A percentile compares a stretch with the other conserved stretches of the same genome.
These are phyloP conservation scores for Metarhizium rileyi DNA, from an alignment of 2,329 filamentous ascomycete genomes.

Conservation along the genomic window DNA sequence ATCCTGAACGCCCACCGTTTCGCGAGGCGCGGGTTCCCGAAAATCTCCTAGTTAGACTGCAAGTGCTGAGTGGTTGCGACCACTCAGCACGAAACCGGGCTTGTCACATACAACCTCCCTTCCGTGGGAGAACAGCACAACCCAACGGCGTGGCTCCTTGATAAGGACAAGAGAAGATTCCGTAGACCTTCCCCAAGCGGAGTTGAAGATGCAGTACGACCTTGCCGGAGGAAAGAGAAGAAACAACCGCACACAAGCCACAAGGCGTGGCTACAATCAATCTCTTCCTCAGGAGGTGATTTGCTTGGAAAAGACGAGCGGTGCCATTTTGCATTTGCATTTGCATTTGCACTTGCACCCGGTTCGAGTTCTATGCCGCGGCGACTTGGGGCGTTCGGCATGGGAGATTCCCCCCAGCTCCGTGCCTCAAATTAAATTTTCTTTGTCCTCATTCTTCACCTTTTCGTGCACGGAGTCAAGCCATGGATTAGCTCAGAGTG, in stretches of 20 bases:
- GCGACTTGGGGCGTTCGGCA: neutral
- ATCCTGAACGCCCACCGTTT: no score
- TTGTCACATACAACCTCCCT: neutral
- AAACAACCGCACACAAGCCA: no score
- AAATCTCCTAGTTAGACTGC: no score
- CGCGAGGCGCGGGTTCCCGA: no score
- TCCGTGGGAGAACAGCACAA: neutral
- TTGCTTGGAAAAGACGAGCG: neutral
- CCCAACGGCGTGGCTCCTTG: neutral
- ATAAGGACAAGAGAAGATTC: conserved; percentile 1
- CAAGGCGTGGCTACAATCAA: conserved; percentile 4
- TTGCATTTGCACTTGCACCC: neutral
- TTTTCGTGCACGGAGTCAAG: neutral
- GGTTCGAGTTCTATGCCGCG: neutral
- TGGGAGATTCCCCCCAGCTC: neutral
- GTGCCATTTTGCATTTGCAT: neutral
- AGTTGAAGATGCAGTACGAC: conserved; percentile 9
- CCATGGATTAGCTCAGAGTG: no score
- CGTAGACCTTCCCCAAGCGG: conserved; percentile 12
- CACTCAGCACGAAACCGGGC: no score
- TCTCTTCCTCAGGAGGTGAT: neutral
- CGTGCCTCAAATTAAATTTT: neutral
- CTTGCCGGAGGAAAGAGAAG: neutral
- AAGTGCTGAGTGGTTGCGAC: neutral
- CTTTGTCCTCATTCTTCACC: neutral